Conservation (phyloP, 345 rosid species). For the Ailanthus altissimus region DNA sequence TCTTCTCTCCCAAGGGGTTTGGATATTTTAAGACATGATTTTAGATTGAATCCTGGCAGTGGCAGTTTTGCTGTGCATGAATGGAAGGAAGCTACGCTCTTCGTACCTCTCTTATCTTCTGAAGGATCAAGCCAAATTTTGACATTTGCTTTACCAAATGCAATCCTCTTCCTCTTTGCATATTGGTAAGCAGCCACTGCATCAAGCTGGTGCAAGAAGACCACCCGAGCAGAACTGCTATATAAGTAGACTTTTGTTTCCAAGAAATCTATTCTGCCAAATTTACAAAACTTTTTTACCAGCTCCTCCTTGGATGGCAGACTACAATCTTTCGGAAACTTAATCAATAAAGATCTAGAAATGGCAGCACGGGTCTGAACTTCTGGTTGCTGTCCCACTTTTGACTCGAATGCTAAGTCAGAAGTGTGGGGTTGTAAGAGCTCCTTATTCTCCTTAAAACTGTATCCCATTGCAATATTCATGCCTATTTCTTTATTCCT, state of each 20-base stretch:
- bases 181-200: slow-evolving; percentile 34
- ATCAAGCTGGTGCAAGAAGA: slow-evolving; percentile 30
- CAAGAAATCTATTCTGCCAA: slow-evolving; percentile 28
- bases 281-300: slow-evolving; percentile 29
- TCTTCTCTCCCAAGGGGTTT: slow-evolving; percentile 3
- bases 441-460: background rate
- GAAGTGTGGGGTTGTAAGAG: background rate
- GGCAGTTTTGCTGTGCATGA: background rate
- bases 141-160: slow-evolving; percentile 22
- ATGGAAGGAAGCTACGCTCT: background rate
- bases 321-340: slow-evolving; percentile 29
- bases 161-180: slow-evolving; percentile 34
- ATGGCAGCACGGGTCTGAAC: background rate
- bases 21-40: slow-evolving; percentile 30
- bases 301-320: slow-evolving; percentile 34
- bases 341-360: slow-evolving; percentile 29
- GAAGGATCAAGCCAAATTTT: slow-evolving; percentile 30
- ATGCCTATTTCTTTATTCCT: background rate
- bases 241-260: slow-evolving; percentile 26
- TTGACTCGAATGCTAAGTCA: slow-evolving; percentile 14
- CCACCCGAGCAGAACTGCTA: slow-evolving; percentile 32
- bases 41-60: slow-evolving; percentile 11
- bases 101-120: slow-evolving; percentile 18
- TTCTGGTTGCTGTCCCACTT: slow-evolving; percentile 15
- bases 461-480: background rate